These are phyloP conservation scores for Artemisia annua DNA, from an alignment of 129 eudicot genomes.

Conservation along the genomic window DNA sequence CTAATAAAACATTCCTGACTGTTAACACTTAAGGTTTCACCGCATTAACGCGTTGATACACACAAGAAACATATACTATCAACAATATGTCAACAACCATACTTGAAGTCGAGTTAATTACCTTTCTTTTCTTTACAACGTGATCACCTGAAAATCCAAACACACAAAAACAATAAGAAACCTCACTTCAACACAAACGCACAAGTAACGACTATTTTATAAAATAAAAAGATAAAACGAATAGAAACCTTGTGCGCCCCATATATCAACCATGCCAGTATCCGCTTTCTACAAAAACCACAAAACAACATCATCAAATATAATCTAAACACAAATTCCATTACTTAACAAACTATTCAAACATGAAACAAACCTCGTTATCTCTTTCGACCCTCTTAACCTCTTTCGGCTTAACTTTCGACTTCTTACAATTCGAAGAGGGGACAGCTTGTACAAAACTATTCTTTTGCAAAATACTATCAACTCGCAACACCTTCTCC, in stretches of 20 bases:
- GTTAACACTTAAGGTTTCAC: too few species aligned
- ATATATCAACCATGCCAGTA: slow-evolving; percentile 59
- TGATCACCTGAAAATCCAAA: slow-evolving; percentile 47
- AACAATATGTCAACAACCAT: background rate
- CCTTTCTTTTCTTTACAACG: slow-evolving; percentile 57
- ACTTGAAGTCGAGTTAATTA: slow-evolving; percentile 14
- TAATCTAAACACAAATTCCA: too few species aligned
- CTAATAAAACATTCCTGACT: too few species aligned
- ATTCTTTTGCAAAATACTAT: slow-evolving; percentile 66
- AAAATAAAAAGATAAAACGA: background rate
- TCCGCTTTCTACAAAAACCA: slow-evolving; percentile 38
- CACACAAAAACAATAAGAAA: slow-evolving; percentile 8
- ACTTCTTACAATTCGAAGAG: slow-evolving; percentile 55
- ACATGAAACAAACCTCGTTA: slow-evolving; percentile 25
- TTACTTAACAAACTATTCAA: background rate
- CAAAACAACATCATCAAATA: background rate
- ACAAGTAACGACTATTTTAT: background rate
- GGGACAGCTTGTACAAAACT: slow-evolving; percentile 70
- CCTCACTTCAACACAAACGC: slow-evolving; percentile 12
- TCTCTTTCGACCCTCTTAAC: slow-evolving; percentile 26
- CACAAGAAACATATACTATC: too few species aligned
- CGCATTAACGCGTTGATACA: too few species aligned
- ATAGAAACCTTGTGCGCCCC: slow-evolving; percentile 54
- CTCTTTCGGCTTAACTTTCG: slow-evolving; percentile 43
- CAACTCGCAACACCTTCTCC: slow-evolving; percentile 70